Evolutionary conservation across 768 basidiomycete species (phyloP), one percentile per base, ranked within the genome.

Genomic region (Scleroderma bovista): DNA sequence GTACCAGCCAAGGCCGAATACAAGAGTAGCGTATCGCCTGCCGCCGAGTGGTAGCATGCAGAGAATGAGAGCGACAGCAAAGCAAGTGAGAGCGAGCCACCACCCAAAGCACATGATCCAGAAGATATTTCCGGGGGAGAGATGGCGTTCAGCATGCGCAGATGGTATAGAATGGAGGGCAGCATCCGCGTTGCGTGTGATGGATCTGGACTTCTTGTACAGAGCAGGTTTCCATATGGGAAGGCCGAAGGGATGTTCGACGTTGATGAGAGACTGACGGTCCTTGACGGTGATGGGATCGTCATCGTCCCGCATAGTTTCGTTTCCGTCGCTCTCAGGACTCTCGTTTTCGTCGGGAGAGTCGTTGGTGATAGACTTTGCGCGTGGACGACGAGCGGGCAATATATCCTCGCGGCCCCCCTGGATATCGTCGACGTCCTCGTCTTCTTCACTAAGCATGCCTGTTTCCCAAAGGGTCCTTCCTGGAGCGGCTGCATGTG

Each of bases 211-310:
- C 66, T 99, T 99, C 70, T 94, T 93, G 82, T 99, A 99, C 51
- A 99, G 69, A 0, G 96, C 96, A 19, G 96, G 96, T 68, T 99
- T 99, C 96, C 96, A 99, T 64, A 99, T 97, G 34, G 92, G 95
- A 51, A 99, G 76, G 74, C 96, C 96, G 67, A 99, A 99, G 13
- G 96, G 96, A 67, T 99, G 96, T 63, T 95, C 91, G 63, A 96
- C 94, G 70, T 99, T 99, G 65, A 98, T 96, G 59, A 96, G 87
- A 38, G 94, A 96, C 67, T 99, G 96, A 26, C 96, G 81, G 58
- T 97, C 93, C 69, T 87, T 91, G 57, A 99, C 71, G 0, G 95
- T 98, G 54, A 95, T 87, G 3, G 84, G 90, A 59, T 94, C 93
- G 26, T 85, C 84, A n/a, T 85, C 86, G 34, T 68, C 66, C 19